Evolutionary conservation across 768 basidiomycete genomes (phyloP), one percentile per base, ranked within the genome.

Genomic region (Mrakia hoshinonis): DNA sequence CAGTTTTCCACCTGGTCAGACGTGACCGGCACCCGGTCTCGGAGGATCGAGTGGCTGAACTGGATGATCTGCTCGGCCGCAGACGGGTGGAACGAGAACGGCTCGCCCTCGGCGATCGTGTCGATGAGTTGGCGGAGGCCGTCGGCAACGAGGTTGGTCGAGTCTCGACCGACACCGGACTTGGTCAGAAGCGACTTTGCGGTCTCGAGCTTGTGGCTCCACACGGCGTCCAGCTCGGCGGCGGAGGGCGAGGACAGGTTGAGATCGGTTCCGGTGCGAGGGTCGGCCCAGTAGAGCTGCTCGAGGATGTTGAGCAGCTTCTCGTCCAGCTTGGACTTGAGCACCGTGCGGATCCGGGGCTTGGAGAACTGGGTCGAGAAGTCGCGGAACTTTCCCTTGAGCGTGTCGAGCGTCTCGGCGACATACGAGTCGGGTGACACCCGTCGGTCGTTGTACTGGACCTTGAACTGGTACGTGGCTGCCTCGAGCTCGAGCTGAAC

Each of bases 1-100:
- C 92, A 95, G 79, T 98, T 99, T 83, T 99, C 96, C 20, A 99
- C 95, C 81, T 98, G 95, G 79, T 99, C 96, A 5, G 91, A 89
- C n/a, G 96, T 92, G 68, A 95, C 81, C 20, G 91, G 90, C 70
- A 97, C 89, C 7, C 95, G 86, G 77, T 98, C 95, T 71, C 95
- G 85, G 66, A 99, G 81, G 77, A 99, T 94, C 79, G 84, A 86
- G 80, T 98, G 94, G 12, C 90, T 91, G 79, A 97, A 96, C 76
- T 95, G 85, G 70, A 90, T 85, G 72, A 99, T 87, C 31, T 93
- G 87, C 74, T 95, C 92, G 22, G 92, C 86, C 0, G 94, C 89
- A 22, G 83, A 84, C 0, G 94, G 93, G 79, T 99, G 96, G 82
- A 86, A 86, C 43, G 85, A 90, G 81, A 97, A 95, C 0, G 96